Base-by-base conservation (phyloP, 176 grass and related monocot species). In the Musa itinerans region DNA sequence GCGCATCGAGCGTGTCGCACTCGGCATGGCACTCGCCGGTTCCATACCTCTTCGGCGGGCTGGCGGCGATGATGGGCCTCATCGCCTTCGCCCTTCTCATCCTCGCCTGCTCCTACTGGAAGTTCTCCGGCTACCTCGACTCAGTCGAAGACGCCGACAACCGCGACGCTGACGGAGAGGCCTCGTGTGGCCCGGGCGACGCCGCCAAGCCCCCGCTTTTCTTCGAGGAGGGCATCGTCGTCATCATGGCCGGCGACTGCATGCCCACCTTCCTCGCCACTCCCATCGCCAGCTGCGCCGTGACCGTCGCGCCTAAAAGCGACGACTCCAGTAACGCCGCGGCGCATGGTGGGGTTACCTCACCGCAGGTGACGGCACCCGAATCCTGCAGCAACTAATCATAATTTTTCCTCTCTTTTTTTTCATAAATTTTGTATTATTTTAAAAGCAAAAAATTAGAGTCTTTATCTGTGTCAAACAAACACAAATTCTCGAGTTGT, bases 161-260 rank as follows among this genome's bases (percentile, higher is more conserved):
- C 29, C n/a, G 62, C 62, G 21, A 20, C 9, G 15, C 34, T 9
- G 14, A 16, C 67, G 67, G 16, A 17, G 67, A 69, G 22, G 62
- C 6, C 29, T 17, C 67, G 7, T 14, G 8, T 16, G 34, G 1
- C 67, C 8, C 34, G 17, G 34, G 17, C 43, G 24, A 29, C 23
- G 12, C 29, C 68, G 11, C 43, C 17, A 8, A 10, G 15, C 29
- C 43, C 68, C 15, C 8, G 0, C 8, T 43, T 8, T 15, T 20
- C 68, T 20, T 65, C 22, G 63, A 65, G 43, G 68, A 70, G 17
- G 50, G 68, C 34, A 50, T 70, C 68, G 68, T 70, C 34, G 68
- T 70, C 34, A 70, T 70, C 68, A 70, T 70, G 68, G 68, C 68
- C 68, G 68, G 68, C 43, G 68, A 70, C 43, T 70, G 16, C 16